A percentile compares a stretch with the other conserved stretches of the same genome.
These are phyloP conservation scores for Diacronema lutheri DNA, from an alignment of 78 protist genomes.

Conservation along the genomic window DNA sequence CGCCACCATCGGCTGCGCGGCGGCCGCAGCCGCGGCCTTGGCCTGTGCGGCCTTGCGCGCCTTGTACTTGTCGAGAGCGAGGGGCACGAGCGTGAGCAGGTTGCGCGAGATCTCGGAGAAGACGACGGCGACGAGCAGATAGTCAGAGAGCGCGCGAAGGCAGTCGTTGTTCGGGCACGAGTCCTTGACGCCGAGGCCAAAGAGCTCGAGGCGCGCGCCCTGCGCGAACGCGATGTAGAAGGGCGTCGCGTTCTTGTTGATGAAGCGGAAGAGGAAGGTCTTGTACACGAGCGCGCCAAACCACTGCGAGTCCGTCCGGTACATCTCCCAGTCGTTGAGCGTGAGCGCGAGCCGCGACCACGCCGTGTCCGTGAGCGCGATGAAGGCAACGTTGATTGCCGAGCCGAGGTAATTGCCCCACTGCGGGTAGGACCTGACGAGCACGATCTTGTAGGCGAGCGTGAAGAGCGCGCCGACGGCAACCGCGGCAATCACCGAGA, in stretches of 20 bases:
- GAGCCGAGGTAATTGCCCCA: too few species aligned
- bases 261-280: constrained; percentile 66
- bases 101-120: background rate
- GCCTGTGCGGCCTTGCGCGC: too few species aligned
- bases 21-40: too few species aligned
- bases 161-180: background rate
- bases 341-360: constrained; percentile 10
- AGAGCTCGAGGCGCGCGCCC: background rate
- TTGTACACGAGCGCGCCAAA: constrained; percentile 51
- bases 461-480: too few species aligned
- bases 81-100: too few species aligned
- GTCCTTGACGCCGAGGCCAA: background rate
- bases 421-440: background rate
- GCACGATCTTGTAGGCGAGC: too few species aligned
- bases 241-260: constrained; percentile 61
- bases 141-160: background rate
- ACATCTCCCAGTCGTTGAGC: constrained; percentile 65
- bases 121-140: background rate
- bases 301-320: constrained; percentile 52
- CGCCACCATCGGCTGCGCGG: too few species aligned
- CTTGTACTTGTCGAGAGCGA: too few species aligned
- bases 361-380: background rate
- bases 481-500: too few species aligned
- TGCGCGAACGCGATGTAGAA: constrained; percentile 72
- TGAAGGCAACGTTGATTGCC: background rate